Conservation (phyloP, 164 flowering plant genomes). For the Dillenia turbinata region DNA sequence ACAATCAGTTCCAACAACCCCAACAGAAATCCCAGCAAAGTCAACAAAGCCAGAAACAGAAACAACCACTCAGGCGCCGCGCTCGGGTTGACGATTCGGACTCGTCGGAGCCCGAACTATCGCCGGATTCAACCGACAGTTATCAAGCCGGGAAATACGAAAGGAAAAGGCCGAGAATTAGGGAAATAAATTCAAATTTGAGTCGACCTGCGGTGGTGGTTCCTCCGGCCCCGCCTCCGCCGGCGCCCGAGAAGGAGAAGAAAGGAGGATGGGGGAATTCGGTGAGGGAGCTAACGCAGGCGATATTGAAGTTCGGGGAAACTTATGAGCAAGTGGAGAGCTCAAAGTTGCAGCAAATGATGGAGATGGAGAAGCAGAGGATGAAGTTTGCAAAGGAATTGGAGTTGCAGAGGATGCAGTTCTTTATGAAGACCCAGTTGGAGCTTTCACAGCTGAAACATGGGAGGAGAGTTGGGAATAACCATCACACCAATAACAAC, state of each 20-base stretch:
- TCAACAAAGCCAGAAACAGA: slow-evolving; percentile 9
- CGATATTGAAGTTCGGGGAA: slow-evolving; percentile 71
- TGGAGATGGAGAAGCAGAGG: slow-evolving; percentile 93
- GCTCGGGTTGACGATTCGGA: slow-evolving; percentile 10
- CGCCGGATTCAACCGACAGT: slow-evolving; percentile 48
- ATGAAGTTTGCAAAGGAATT: slow-evolving; percentile 80
- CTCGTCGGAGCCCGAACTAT: slow-evolving; percentile 20
- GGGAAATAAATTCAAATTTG: slow-evolving; percentile 9
- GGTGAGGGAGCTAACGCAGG: slow-evolving; percentile 52
- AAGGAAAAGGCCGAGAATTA: slow-evolving; percentile 26
- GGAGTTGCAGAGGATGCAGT: slow-evolving; percentile 93
- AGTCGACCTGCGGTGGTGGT: neutral
- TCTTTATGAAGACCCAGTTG: slow-evolving; percentile 74
- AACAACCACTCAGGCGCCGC: slow-evolving; percentile 4
- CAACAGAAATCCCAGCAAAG: slow-evolving; percentile 7
- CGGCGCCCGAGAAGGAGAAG: neutral
- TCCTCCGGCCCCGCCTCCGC: neutral
- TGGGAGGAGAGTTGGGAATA: slow-evolving; percentile 20
- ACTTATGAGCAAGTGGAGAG: slow-evolving; percentile 79
- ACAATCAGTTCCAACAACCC: neutral
- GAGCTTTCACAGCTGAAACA: slow-evolving; percentile 70
- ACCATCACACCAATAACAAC: slow-evolving; percentile 12
- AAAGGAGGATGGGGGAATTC: slow-evolving; percentile 36
- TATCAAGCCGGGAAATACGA: slow-evolving; percentile 31
- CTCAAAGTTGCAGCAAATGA: slow-evolving; percentile 62